Conservation (phyloP, 2,329 filamentous ascomycete species). For the Xylaria sp. region DNA sequence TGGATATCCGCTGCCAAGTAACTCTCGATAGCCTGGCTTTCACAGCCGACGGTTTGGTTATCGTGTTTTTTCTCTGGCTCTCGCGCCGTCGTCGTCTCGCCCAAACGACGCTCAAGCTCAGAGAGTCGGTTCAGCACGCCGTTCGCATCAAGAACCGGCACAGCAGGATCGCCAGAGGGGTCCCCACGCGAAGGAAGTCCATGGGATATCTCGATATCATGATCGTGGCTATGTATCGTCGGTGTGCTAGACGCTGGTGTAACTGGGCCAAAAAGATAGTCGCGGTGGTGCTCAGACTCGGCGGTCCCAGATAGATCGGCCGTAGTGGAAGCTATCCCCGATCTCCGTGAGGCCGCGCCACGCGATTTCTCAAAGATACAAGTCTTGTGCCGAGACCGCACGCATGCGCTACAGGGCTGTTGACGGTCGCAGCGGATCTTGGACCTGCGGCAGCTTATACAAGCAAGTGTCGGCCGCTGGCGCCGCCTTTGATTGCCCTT, state of each 20-base stretch:
- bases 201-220: slow-evolving; percentile 12
- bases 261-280: slow-evolving; percentile 4
- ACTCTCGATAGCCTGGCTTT: slow-evolving; percentile 27
- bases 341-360: slow-evolving; percentile 32
- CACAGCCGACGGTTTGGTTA: neutral
- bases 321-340: slow-evolving; percentile 24
- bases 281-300: neutral
- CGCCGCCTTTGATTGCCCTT: slow-evolving; percentile 34
- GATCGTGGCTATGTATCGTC: neutral
- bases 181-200: neutral
- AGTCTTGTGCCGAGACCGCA: slow-evolving; percentile 58
- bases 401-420: slow-evolving; percentile 63
- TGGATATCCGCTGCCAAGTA: slow-evolving; percentile 34
- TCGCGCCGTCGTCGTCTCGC: slow-evolving; percentile 31
- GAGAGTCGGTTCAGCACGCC: slow-evolving; percentile 47
- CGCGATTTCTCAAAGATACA: slow-evolving; percentile 52
- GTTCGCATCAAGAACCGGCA: slow-evolving; percentile 24
- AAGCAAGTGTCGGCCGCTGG: slow-evolving; percentile 37
- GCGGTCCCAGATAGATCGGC: neutral
- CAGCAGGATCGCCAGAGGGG: neutral
- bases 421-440: slow-evolving; percentile 68
- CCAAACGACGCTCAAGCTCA: slow-evolving; percentile 52
- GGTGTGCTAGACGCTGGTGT: slow-evolving; percentile 17
- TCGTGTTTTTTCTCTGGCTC: neutral
- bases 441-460: slow-evolving; percentile 58